Percentiles rank a stretch among this genome's conserved stretches.
These are phyloP conservation scores for Hyaloperonospora arabidopsidis DNA, from an alignment of 352 stramenopile genomes.

Conservation along the genomic window DNA sequence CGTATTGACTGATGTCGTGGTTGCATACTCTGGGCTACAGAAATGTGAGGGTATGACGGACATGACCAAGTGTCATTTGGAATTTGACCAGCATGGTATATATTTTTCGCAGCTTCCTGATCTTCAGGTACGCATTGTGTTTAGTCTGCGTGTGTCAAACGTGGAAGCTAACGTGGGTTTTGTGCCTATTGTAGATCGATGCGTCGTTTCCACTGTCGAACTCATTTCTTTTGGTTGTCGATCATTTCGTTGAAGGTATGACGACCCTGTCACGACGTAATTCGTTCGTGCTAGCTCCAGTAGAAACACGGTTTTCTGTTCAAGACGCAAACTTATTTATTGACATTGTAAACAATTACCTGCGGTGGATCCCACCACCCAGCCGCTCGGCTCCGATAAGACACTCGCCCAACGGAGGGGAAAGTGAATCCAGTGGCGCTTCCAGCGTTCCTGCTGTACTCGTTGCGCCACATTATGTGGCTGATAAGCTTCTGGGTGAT, in stretches of 20 bases:
- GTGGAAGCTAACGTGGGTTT: neutral
- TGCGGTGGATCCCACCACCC: conserved; percentile 38
- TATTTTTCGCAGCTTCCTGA: conserved; percentile 84
- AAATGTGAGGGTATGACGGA: conserved; percentile 42
- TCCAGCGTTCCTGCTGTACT: conserved; percentile 3
- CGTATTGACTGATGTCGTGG: conserved; percentile 57
- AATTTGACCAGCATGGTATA: conserved; percentile 68
- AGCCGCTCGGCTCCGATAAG: conserved; percentile 13
- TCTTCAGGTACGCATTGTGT: conserved; percentile 43
- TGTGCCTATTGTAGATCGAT: conserved; percentile 48
- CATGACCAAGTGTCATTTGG: conserved; percentile 77
- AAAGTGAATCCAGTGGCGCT: conserved; percentile 6
- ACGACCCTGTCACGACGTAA: conserved; percentile 47
- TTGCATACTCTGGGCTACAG: conserved; percentile 61
- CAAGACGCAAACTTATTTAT: conserved; percentile 79
- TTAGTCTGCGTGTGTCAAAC: neutral
- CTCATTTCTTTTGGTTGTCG: conserved; percentile 71
- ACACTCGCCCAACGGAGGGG: neutral
- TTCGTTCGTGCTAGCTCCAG: conserved; percentile 70
- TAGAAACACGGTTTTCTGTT: conserved; percentile 81
- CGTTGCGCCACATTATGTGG: conserved; percentile 26
- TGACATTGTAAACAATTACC: conserved; percentile 81
- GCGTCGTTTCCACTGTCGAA: conserved; percentile 79
- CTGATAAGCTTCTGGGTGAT: conserved; percentile 80
- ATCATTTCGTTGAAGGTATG: conserved; percentile 71